Conservation (phyloP, 169 alveolate genomes). For the Besnoitia besnoiti region DNA sequence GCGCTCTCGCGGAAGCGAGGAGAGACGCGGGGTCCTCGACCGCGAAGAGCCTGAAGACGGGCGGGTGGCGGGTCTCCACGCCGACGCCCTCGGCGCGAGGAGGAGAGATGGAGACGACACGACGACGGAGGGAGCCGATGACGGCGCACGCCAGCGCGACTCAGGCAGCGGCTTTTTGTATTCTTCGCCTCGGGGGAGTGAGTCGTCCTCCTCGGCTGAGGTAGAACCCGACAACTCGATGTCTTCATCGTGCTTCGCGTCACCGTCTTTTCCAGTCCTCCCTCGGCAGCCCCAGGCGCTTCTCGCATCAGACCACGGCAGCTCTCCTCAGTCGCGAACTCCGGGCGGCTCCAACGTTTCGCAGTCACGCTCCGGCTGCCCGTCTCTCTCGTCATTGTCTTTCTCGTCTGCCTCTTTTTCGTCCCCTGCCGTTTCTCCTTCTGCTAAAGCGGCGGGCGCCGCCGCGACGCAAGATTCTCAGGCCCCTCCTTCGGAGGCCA, state of each 20-base stretch:
- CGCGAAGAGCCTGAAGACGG: neutral
- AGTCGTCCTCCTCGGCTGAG: neutral
- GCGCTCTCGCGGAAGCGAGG: neutral
- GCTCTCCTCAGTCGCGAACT: too few relatives aligned
- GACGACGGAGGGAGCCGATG: neutral
- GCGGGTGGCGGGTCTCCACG: too few relatives aligned
- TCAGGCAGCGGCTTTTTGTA: neutral
- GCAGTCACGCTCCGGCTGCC: neutral
- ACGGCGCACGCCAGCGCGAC: neutral
- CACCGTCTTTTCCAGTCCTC: neutral
- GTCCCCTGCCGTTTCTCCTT: neutral
- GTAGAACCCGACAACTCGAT: neutral
- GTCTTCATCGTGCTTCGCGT: neutral
- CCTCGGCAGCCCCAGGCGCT: neutral
- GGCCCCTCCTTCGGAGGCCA: too few relatives aligned
- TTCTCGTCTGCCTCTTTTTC: neutral
- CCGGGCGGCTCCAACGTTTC: too few relatives aligned
- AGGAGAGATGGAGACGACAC: neutral
- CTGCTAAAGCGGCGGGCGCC: too few relatives aligned
- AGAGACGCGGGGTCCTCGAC: neutral
- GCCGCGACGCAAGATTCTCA: too few relatives aligned
- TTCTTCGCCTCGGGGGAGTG: neutral
- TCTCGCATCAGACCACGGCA: too few relatives aligned
- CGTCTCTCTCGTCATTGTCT: neutral
- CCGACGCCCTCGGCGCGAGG: too few relatives aligned